Evolutionary conservation across 2,329 filamentous ascomycete genomes (phyloP).

Genomic region (Botrytis fragariae): DNA sequence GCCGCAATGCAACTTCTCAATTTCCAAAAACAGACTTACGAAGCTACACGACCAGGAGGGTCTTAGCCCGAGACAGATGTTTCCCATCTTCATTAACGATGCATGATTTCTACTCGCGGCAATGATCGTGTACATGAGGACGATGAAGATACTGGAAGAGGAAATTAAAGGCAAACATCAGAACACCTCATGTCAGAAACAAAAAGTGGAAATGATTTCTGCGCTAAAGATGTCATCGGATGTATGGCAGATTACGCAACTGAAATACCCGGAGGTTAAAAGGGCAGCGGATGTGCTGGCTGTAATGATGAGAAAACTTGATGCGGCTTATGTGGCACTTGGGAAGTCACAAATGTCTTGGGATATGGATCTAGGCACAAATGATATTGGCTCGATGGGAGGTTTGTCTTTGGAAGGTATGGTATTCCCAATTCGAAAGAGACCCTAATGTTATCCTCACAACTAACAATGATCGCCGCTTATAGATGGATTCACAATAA

Average conservation of each 20-base stretch:
- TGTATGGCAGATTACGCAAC: neutral
- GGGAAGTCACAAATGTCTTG: neutral
- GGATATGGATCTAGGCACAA: neutral
- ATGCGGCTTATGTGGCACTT: neutral
- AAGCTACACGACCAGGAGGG: conserved; percentile 29
- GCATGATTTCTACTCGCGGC: conserved; percentile 40
- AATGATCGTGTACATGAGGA: conserved; percentile 47
- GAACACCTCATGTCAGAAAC: neutral
- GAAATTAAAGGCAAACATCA: neutral
- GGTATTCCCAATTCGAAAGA: neutral
- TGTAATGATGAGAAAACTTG: conserved; percentile 9
- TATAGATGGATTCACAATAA: neutral
- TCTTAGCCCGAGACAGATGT: conserved; percentile 31
- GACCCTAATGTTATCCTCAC: neutral
- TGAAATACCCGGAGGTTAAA: neutral
- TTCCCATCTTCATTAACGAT: conserved; percentile 34
- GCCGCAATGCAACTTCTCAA: conserved; percentile 31
- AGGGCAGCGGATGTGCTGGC: neutral
- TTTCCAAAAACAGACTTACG: conserved; percentile 29
- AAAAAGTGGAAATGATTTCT: conserved; percentile 6
- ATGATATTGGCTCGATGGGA: neutral
- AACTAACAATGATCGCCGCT: neutral
- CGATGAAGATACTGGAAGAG: neutral
- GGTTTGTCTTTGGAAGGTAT: conserved; percentile 12
- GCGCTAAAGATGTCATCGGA: neutral